Base-by-base conservation (phyloP, 139 green algal species). In the Auxenochlorella protothecoides region DNA sequence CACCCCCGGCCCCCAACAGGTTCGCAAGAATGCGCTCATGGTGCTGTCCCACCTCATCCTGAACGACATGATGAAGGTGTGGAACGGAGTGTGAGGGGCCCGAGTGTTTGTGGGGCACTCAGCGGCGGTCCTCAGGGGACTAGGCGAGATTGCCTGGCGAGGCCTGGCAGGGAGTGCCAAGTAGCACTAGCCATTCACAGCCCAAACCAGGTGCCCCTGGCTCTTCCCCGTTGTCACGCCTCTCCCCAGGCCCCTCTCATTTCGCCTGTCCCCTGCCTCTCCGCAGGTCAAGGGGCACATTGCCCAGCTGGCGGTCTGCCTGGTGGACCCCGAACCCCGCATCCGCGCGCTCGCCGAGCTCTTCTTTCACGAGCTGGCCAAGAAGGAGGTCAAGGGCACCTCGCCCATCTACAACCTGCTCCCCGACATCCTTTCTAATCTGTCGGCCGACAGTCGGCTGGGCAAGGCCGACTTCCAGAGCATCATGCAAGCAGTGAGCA, bases 31-130 rank as follows among this genome's bases (percentile, higher is more conserved):
- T 12, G 77, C 83, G n/a, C 74, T 98, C 68, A 88, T 91, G 77
- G 90, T 96, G 66, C 81, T 98, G 72, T 87, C 84, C 7, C 93
- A 98, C 85, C 86, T 98, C 9, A 93, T 98, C 73, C 82, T 98
- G 67, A 93, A 95, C 71, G 92, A 97, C 83, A 96, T 97, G 90
- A 90, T 97, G 80, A 98, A 97, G 83, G 89, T 95, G 57, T 5
- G 72, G 10, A 63, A 63, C 27, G 27, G 1, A 44, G 27, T 44
- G 27, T 44, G 27, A 44, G 27, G 27, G 27, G 27, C 27, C 27
- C 27, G 27, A 44, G 27, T 44, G 27, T 44, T 44, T 44, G 27
- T 44, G 27, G 27, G 27, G 27, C 27, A 44, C 27, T 44, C 27
- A 44, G 27, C 27, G 27, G 27, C 27, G 27, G 27, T 44, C 27